Base-by-base conservation (phyloP, 345 rosid species). In the Linum lewisii region DNA sequence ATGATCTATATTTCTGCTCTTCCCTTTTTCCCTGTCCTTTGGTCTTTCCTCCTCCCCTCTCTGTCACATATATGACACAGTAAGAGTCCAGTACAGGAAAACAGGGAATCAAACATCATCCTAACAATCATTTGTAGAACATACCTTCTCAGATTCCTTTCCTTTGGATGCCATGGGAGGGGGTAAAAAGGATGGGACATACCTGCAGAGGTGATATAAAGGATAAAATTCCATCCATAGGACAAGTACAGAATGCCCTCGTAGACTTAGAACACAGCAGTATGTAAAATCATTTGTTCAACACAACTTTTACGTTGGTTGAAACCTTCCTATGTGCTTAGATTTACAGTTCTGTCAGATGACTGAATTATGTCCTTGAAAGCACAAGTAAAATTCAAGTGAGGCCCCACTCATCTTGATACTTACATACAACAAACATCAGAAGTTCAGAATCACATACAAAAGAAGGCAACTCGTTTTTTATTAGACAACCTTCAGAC, bases 181-280 rank as follows among this genome's bases (percentile, higher is more conserved):
- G 51, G 99, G 99, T 69, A 94, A 72, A 63, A 94, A 94, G 72
- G 99, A 94, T 72, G 99, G 99, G 66, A 94, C 96, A 80, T 94
- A 94, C 88, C 99, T 94, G 81, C 85, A 79, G 62, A 70, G 62
- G 72, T 67, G 68, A 74, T 37, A 68, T 63, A 50, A 38, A 63
- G 23, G 72, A 71, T 79, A 79, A 83, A 73, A 65, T 72, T 77
- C 83, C 65, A 63, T 54, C 63, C 50, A 57, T 66, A 68, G 51
- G 61, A 63, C 25, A 54, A 3, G 51, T 47, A 25, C 5, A 9
- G 29, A 4, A 58, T 56, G 22, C 21, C 20, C 24, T 4, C 20
- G 45, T 6, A 42, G 47, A 11, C 47, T 42, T 42, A 42, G 47
- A 7, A 42, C 47, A 42, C 4, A 16, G 2, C 47, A 42, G 47